Base-by-base conservation (phyloP, 495 filamentous ascomycete genomes). In the Polyplosphaeria fusca region DNA sequence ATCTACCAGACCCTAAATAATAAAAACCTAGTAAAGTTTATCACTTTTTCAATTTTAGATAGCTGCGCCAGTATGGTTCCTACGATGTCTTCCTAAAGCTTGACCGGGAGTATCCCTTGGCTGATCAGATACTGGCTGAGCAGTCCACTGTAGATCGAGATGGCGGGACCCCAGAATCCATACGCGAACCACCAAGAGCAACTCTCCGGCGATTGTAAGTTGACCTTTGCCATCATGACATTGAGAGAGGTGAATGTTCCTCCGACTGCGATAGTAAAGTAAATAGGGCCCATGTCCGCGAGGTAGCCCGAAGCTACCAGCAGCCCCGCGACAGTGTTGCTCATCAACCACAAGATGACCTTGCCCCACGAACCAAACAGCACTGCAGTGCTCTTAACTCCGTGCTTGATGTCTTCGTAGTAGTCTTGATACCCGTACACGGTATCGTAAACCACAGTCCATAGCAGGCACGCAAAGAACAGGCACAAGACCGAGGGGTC, bases 371-470 rank as follows among this genome's bases (percentile, higher is more conserved):
- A 5, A 5, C 19, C 18, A 20, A 55, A 54, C 5, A 48, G 16
- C 11, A 78, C 58, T 12, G 74, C 75, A 64, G 74, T 65, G 20
- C 51, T 55, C 56, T 68, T 70, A 7, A 78, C 68, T 0, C 75
- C 74, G 0, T 63, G 70, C 32, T 73, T 68, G 22, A 68, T 45
- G 52, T 80, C 77, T 38, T 78, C 74, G 16, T 58, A 52, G 3
- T 68, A 9, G 56, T 79, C 76, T 52, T 77, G 75, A 57, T 72
- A 67, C 0, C 73, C 74, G 50, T 79, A 79, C 18, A 78, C 64
- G 1, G 70, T 76, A 54, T 79, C 77, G 60, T 73, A 78, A 11
- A 71, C 68, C 7, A 75, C 65, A 1, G 72, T 75, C 74, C 75
- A 78, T 4, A 72, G 16, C 3, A 71, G 39, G 23, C 48, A 63